phyloP scores from a whole-genome alignment of 768 basidiomycete genomes.

The Leccinum subtestaceum region DNA sequence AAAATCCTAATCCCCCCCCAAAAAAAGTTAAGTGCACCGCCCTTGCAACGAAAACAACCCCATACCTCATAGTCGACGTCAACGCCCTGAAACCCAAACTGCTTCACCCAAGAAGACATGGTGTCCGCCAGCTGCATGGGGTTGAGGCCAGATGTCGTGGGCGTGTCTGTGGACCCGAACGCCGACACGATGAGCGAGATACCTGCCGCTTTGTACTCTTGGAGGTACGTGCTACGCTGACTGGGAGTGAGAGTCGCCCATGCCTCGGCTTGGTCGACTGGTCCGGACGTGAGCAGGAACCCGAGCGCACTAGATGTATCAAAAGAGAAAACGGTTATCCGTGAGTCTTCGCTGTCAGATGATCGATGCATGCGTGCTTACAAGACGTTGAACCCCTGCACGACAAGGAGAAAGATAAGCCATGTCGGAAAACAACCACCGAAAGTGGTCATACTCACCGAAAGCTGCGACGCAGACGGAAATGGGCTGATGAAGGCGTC shows the following conservation, averaged over 20 bases:
- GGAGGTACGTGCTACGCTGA: constrained; percentile 40
- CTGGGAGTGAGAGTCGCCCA: constrained; percentile 37
- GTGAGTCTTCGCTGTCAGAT: background rate
- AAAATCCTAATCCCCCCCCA: constrained; percentile 20
- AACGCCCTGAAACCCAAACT: constrained; percentile 46
- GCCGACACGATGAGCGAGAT: constrained; percentile 54
- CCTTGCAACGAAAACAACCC: background rate
- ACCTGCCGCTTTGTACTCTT: constrained; percentile 49
- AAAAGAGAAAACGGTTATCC: background rate
- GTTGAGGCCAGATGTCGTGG: constrained; percentile 34
- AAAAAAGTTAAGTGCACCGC: background rate
- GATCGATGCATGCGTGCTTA: constrained; percentile 2
- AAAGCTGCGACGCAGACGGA: background rate
- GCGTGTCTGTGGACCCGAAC: constrained; percentile 41
- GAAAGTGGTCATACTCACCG: background rate
- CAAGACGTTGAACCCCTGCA: constrained; percentile 32
- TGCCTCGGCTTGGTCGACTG: background rate
- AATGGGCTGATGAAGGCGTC: background rate
- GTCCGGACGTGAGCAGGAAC: background rate
- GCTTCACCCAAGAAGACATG: constrained; percentile 43
- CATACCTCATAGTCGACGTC: constrained; percentile 49
- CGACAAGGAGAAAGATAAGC: too few relatives aligned
- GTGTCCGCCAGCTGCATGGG: constrained; percentile 13
- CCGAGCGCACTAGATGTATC: background rate
- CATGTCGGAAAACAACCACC: background rate